Evolutionary conservation across 164 flowering plant species (phyloP).

Genomic region (Magnolia changhungtana): DNA sequence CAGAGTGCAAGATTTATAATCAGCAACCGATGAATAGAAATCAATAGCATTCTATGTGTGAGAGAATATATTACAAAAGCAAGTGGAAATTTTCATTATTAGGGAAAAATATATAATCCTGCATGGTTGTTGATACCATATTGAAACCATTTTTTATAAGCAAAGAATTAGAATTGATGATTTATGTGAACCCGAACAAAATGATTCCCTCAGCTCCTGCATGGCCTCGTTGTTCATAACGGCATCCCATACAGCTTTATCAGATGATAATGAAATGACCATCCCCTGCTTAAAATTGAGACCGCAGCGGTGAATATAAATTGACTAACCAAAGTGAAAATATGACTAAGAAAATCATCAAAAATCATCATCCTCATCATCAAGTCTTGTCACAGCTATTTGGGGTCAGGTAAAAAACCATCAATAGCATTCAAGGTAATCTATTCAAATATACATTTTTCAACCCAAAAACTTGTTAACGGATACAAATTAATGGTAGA

Average conservation of each 20-base stretch:
- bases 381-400: not conserved
- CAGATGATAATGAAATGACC: conserved; percentile 67
- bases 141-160: not conserved
- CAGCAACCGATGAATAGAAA: no score
- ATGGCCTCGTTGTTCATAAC: conserved; percentile 66
- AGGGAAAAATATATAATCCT: no score
- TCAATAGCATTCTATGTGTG: not conserved
- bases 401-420: not conserved
- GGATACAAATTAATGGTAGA: no score
- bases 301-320: not conserved
- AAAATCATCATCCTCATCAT: not conserved
- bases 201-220: conserved; percentile 41
- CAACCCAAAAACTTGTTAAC: not conserved
- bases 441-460: not conserved
- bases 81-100: no score
- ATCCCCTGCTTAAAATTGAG: conserved; percentile 38
- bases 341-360: no score
- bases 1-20: no score
- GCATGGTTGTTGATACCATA: not conserved
- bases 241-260: conserved; percentile 79
- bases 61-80: not conserved
- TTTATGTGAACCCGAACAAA: conserved; percentile 28
- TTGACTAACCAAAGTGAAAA: not conserved
- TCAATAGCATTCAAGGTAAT: not conserved
- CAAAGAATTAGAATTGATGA: not conserved